Conservation (phyloP, 2,329 filamentous ascomycete species). For the Monosporascus sp. region DNA sequence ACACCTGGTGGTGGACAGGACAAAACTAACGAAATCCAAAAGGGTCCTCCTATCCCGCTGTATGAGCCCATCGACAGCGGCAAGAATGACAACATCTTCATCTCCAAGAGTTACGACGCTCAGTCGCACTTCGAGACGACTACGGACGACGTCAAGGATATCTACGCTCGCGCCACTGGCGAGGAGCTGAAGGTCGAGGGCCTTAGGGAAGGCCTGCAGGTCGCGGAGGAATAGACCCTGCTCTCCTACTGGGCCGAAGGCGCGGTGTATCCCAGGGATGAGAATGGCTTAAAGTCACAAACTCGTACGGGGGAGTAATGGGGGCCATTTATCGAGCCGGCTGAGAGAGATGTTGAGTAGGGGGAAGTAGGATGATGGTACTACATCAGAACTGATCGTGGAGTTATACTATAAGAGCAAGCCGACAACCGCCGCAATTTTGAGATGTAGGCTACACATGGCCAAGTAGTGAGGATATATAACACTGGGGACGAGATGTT, state of each 20-base stretch:
- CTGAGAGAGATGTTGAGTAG: too few species aligned
- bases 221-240: slow-evolving; percentile 56
- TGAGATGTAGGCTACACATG: too few species aligned
- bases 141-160: slow-evolving; percentile 87
- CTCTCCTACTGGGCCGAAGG: too few species aligned
- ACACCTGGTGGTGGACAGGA: not conserved
- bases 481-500: too few species aligned
- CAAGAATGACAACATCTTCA: slow-evolving; percentile 84
- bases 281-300: too few species aligned
- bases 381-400: too few species aligned
- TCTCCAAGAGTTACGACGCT: slow-evolving; percentile 98
- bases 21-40: slow-evolving; percentile 2
- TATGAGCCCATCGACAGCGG: slow-evolving; percentile 87
- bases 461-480: too few species aligned
- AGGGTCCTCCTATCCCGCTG: slow-evolving; percentile 80
- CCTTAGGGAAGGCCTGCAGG: slow-evolving; percentile 71
- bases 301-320: not conserved
- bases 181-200: slow-evolving; percentile 86
- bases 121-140: slow-evolving; percentile 95
- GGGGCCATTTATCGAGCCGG: not conserved
- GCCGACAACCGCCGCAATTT: too few species aligned
- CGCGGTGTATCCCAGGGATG: too few species aligned
- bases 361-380: too few species aligned
- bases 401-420: too few species aligned
- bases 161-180: slow-evolving; percentile 78